Evolutionary conservation across 768 basidiomycete species (phyloP), one percentile per base, ranked within the genome.

Genomic region (Collybiopsis confluens): DNA sequence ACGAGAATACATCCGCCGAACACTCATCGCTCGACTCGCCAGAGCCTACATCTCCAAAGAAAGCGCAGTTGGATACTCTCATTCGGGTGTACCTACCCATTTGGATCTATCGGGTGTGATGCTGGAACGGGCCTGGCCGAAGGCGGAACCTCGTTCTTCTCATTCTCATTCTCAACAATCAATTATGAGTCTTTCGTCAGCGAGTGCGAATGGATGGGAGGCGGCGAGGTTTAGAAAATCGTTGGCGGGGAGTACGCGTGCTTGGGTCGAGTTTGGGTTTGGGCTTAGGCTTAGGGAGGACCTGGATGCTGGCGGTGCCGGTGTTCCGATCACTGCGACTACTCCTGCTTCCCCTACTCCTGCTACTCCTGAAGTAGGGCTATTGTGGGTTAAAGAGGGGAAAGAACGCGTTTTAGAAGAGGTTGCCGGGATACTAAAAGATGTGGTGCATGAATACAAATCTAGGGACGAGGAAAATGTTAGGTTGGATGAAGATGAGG

Each of bases 101-200:
- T 72, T 87, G 62, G 81, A 81, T 50, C 65, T 90, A 8, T 83
- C 82, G 54, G 71, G 71, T 40, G 83, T 83, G 16, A 64, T 88
- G 55, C 78, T 89, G 78, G 86, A 88, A 59, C 76, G 79, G 2
- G 87, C 86, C 0, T 90, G 86, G 86, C 76, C 85, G 1, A 84
- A 81, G 61, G 80, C 87, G 40, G 86, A 88, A 21, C 66, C 67
- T 44, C 56, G 64, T 4, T 21, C 62, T 64, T 21, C 64, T 8
- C n/a, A n/a, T n/a, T n/a, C n/a, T n/a, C n/a, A n/a, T n/a, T n/a
- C n/a, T n/a, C n/a, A n/a, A n/a, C n/a, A n/a, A n/a, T n/a, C n/a
- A n/a, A n/a, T n/a, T n/a, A n/a, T n/a, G n/a, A n/a, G n/a, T n/a
- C 68, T 69, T 1, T 59, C 63, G 3, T 7, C 47, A 13, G 65